Evolutionary conservation across 2,329 filamentous ascomycete genomes (phyloP).

Genomic region (Polychaeton citri): DNA sequence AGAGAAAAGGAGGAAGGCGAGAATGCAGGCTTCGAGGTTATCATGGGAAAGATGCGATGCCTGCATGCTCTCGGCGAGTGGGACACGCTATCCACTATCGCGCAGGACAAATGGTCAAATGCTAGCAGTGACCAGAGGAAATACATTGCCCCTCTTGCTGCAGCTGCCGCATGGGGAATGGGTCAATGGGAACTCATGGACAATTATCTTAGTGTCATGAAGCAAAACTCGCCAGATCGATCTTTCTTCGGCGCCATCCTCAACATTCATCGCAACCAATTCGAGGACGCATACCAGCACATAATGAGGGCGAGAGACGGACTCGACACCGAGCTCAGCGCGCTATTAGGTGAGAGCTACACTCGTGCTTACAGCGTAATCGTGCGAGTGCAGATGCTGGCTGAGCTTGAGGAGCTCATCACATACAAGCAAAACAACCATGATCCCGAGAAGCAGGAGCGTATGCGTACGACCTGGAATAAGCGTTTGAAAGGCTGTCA

Average conservation of each 20-base stretch:
- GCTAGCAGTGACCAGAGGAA: conserved; percentile 78
- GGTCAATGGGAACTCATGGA: conserved; percentile 99
- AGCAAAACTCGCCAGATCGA: conserved; percentile 79
- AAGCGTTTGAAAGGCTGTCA: conserved; percentile 88
- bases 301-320: conserved; percentile 88
- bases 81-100: conserved; percentile 80
- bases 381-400: conserved; percentile 96
- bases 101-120: conserved; percentile 86
- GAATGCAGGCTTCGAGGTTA: conserved; percentile 67
- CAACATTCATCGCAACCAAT: conserved; percentile 88
- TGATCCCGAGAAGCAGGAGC: conserved; percentile 74
- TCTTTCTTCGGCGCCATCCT: conserved; percentile 97
- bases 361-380: conserved; percentile 97
- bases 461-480: conserved; percentile 91
- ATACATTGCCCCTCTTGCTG: conserved; percentile 82
- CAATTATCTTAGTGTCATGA: conserved; percentile 90
- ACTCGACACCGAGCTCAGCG: conserved; percentile 88
- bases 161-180: conserved; percentile 90
- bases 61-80: conserved; percentile 93
- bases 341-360: conserved; percentile 94
- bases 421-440: conserved; percentile 79
- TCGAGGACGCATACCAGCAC: conserved; percentile 75
- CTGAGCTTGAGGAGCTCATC: conserved; percentile 95
- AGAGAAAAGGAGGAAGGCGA: conserved; percentile 57
- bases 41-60: conserved; percentile 99